A percentile compares a stretch with the other conserved stretches of the same genome.
These are phyloP conservation scores for Cudoniella acicularis DNA, from an alignment of 495 filamentous ascomycete species.

Conservation along the genomic window DNA sequence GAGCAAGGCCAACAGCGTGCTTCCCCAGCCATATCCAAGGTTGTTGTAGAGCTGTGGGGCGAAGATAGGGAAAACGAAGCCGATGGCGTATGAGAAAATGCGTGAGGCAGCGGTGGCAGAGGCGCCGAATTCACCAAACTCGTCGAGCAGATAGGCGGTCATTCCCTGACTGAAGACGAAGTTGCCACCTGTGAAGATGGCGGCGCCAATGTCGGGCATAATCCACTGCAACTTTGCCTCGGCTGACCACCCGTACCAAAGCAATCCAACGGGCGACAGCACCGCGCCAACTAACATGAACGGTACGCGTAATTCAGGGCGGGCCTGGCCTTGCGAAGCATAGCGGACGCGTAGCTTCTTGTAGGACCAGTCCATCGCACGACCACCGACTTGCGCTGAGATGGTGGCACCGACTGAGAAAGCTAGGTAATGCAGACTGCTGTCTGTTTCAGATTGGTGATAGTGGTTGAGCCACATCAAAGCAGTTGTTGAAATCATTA, in stretches of 20 bases:
- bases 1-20: slow-evolving; percentile 50
- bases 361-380: neutral
- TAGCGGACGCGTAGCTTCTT: too few relatives aligned
- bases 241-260: neutral
- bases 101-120: slow-evolving; percentile 23
- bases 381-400: neutral
- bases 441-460: neutral
- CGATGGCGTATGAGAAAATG: slow-evolving; percentile 27
- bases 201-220: neutral
- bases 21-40: slow-evolving; percentile 54
- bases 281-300: too few relatives aligned
- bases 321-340: too few relatives aligned
- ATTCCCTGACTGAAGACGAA: neutral
- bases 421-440: neutral
- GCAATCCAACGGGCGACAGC: neutral
- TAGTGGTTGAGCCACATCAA: neutral
- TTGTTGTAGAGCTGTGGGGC: slow-evolving; percentile 46
- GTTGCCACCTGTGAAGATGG: neutral
- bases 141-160: slow-evolving; percentile 23
- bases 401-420: neutral
- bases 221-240: neutral
- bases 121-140: neutral
- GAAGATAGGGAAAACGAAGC: slow-evolving; percentile 3
- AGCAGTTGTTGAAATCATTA: neutral
- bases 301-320: too few relatives aligned